Conservation (phyloP, 768 basidiomycete genomes). For the Thelephora aurantiotincta region DNA sequence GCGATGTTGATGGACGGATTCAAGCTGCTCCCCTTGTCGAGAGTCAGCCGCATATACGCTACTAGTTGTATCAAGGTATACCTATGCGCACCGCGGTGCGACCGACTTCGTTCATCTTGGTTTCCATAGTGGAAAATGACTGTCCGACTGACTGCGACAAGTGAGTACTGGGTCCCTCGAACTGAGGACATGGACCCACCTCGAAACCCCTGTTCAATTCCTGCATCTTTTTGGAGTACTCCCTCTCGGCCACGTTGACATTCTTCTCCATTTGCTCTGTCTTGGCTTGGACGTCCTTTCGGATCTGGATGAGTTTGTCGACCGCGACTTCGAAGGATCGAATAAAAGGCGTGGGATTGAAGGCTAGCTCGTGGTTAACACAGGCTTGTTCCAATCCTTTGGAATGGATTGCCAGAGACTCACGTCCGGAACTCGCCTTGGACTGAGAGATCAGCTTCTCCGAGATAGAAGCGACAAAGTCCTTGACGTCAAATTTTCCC, state of each 20-base stretch:
- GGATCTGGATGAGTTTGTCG: constrained; percentile 72
- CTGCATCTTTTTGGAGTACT: constrained; percentile 89
- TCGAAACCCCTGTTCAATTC: constrained; percentile 92
- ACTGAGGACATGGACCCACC: constrained; percentile 28
- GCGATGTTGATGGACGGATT: constrained; percentile 84
- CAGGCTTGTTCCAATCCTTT: constrained; percentile 1
- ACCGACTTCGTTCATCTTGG: constrained; percentile 84
- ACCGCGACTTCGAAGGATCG: constrained; percentile 84
- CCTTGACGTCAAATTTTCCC: constrained; percentile 88
- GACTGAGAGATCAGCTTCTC: constrained; percentile 83
- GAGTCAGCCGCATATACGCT: not conserved
- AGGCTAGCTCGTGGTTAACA: constrained; percentile 35
- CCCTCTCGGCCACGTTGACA: constrained; percentile 77
- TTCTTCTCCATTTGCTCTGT: constrained; percentile 89
- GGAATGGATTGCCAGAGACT: constrained; percentile 21
- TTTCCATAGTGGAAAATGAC: constrained; percentile 84
- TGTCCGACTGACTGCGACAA: constrained; percentile 60
- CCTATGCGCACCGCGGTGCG: constrained; percentile 91
- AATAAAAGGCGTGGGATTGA: constrained; percentile 88
- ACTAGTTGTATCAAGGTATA: constrained; percentile 16
- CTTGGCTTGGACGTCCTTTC: constrained; percentile 81
- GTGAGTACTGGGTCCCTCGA: not conserved
- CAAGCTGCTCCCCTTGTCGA: constrained; percentile 77
- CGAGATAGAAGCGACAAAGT: constrained; percentile 73
- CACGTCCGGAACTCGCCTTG: constrained; percentile 70